Base-by-base conservation (phyloP, 805 yeast genomes). In the Wickerhamomyces sydowiorum region DNA sequence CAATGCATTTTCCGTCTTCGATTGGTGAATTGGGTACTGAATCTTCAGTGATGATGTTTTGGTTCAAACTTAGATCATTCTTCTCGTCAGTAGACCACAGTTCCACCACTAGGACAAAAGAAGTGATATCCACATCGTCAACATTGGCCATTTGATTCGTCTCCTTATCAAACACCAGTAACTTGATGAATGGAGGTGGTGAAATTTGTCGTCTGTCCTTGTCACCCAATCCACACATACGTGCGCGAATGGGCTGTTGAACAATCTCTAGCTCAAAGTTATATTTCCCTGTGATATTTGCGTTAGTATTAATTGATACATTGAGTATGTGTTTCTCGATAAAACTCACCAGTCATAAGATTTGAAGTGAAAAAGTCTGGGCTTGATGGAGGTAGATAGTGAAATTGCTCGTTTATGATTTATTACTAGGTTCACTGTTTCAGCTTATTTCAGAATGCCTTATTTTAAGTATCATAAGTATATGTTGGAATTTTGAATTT, bases 201-300 rank as follows among this genome's bases (percentile, higher is more conserved):
- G 62, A 52, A 7, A 61, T 52, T 31, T 58, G 65, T 35, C 66
- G 48, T 38, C 65, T 51, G 28, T 61, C 66, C 36, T 61, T 64
- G 41, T 69, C 74, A 13, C 73, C 72, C 19, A 69, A 57, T 1
- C 74, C 74, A 48, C 74, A 69, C 73, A 69, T 69, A 24, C 74
- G 63, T 0, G 73, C 73, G 38, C 73, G 53, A 13, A 66, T 58
- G 2, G 74, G 74, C 44, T 69, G 70, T 42, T 69, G 74, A 22
- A 54, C 61, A n/a, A 68, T 65, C 3, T 54, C 54, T 8, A 66
- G 53, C 15, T 52, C 44, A 39, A 51, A 60, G 7, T 18, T 34
- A 36, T 45, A 47, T 10, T 29, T 18, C 15, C 21, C 34, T 29
- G 18, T 4, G 9, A 10, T 14, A 4, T 17, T 24, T 5, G 4